These are phyloP conservation scores for Candida wancherniae DNA, from an alignment of 805 yeast species.

Conservation along the genomic window DNA sequence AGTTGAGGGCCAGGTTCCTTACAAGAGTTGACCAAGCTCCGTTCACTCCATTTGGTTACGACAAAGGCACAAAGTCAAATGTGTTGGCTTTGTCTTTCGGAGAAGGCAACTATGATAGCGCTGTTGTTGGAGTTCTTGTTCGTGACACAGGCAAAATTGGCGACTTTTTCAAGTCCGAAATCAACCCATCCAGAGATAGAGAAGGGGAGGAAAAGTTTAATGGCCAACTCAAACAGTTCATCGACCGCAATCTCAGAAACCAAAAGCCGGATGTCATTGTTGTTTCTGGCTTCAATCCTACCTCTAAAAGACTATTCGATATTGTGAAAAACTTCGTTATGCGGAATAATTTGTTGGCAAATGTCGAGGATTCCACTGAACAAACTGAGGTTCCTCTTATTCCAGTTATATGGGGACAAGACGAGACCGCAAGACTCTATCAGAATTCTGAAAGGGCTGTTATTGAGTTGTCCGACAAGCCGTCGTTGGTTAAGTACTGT, in stretches of 20 bases:
- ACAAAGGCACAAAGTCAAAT: slow-evolving; percentile 77
- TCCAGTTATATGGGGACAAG: slow-evolving; percentile 78
- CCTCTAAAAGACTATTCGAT: slow-evolving; percentile 56
- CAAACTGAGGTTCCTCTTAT: slow-evolving; percentile 48
- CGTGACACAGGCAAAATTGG: slow-evolving; percentile 77
- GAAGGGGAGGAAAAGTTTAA: slow-evolving; percentile 43
- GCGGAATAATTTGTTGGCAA: slow-evolving; percentile 49
- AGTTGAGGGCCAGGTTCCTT: slow-evolving; percentile 65
- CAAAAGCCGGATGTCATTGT: slow-evolving; percentile 81
- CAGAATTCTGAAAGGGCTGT: slow-evolving; percentile 74
- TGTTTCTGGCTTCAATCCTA: slow-evolving; percentile 80
- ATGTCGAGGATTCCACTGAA: slow-evolving; percentile 40
- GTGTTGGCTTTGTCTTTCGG: slow-evolving; percentile 83
- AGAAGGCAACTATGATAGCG: slow-evolving; percentile 78
- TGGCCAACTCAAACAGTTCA: slow-evolving; percentile 63
- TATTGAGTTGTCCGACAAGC: slow-evolving; percentile 78
- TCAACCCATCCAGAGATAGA: slow-evolving; percentile 51
- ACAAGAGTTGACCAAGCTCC: slow-evolving; percentile 90
- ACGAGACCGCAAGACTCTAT: slow-evolving; percentile 87
- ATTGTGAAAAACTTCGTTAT: slow-evolving; percentile 53
- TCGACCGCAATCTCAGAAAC: slow-evolving; percentile 51
- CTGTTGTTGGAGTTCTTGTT: slow-evolving; percentile 74
- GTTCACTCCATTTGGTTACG: slow-evolving; percentile 71
- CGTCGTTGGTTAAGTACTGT: slow-evolving; percentile 76
- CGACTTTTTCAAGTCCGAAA: slow-evolving; percentile 74